phyloP scores from a whole-genome alignment of 306 rosid species.

The Quercus ilex region DNA sequence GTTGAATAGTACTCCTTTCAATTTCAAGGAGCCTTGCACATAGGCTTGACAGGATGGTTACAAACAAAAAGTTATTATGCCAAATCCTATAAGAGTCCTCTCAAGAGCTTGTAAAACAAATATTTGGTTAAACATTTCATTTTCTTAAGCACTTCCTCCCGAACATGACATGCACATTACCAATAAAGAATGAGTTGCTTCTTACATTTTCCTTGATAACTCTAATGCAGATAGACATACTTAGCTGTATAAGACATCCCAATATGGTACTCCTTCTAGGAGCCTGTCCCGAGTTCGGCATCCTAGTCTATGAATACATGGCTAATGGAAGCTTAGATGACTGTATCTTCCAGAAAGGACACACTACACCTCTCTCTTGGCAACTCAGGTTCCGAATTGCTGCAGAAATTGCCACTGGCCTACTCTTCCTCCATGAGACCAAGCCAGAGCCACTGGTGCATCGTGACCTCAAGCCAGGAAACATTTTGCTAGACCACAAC shows the following conservation, averaged over 20 bases:
- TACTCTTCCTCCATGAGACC: slow-evolving; percentile 87
- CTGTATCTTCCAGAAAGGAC: slow-evolving; percentile 49
- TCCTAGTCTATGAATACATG: slow-evolving; percentile 84
- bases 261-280: slow-evolving; percentile 96
- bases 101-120: neutral
- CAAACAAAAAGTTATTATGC: neutral
- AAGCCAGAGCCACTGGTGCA: slow-evolving; percentile 97
- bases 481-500: slow-evolving; percentile 74
- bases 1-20: neutral
- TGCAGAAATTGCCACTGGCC: slow-evolving; percentile 76
- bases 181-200: too few species aligned
- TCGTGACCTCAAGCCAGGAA: slow-evolving; percentile 90
- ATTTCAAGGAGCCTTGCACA: neutral
- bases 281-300: slow-evolving; percentile 87
- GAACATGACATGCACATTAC: too few species aligned
- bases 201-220: too few species aligned
- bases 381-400: slow-evolving; percentile 75
- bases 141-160: neutral
- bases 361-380: slow-evolving; percentile 48
- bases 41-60: neutral
- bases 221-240: slow-evolving; percentile 77
- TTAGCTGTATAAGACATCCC: slow-evolving; percentile 92
- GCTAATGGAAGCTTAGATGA: slow-evolving; percentile 92
- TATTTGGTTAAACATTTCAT: neutral
- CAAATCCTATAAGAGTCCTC: neutral